Conservation (phyloP, 176 grass and related monocot species). For the Oryza meyeriana region DNA sequence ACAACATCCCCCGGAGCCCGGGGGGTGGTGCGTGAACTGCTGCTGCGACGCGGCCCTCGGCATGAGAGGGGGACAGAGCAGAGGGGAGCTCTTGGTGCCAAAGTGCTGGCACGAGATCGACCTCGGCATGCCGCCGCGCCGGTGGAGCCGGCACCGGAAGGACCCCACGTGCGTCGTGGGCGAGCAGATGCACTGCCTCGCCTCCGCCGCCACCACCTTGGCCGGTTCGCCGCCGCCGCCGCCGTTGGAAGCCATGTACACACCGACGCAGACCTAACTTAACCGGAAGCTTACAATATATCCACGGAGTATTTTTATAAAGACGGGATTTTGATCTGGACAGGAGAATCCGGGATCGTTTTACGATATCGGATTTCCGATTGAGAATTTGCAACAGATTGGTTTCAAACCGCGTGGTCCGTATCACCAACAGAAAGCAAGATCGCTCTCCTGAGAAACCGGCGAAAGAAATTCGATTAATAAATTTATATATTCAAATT, state of each 20-base stretch:
- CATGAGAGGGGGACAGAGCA: neutral
- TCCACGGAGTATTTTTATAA: neutral
- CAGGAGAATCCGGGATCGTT: neutral
- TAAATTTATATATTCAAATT: neutral
- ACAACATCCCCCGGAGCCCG: neutral
- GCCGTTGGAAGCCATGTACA: conserved; percentile 19
- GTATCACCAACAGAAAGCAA: neutral
- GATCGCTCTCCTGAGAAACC: neutral
- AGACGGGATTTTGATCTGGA: neutral
- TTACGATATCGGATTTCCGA: neutral
- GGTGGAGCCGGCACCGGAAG: conserved; percentile 57
- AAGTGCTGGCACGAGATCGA: conserved; percentile 31
- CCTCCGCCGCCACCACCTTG: neutral
- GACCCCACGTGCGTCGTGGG: conserved; percentile 54
- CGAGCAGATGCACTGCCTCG: conserved; percentile 54
- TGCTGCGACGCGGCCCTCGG: neutral
- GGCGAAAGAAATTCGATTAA: neutral
- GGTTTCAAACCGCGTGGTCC: neutral
- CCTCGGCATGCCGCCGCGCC: conserved; percentile 9
- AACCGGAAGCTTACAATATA: neutral
- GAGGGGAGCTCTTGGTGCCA: neutral
- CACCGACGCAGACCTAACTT: neutral
- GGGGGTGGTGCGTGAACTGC: neutral
- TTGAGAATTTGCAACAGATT: neutral
- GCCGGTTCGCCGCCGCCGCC: neutral